Evolutionary conservation across 2,329 filamentous ascomycete species (phyloP), one percentile per base, ranked within the genome.

Genomic region (Cladosporium colombiae): DNA sequence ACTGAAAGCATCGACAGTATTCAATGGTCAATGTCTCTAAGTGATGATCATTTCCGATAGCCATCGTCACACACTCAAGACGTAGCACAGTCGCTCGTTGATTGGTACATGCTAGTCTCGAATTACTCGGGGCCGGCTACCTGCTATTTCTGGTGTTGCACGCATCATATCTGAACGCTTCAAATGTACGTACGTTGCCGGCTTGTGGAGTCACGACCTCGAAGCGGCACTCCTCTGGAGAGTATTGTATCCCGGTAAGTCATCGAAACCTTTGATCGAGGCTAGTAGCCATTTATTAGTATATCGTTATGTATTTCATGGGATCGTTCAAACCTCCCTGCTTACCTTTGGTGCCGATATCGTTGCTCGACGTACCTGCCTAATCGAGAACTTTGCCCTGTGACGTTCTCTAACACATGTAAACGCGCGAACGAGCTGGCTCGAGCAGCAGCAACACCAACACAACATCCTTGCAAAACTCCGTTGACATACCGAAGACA

Each of bases 361-460:
- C 40, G 40, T 13, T 21, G 40, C 18, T 25, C 53, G 53, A 13
- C n/a, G 29, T 23, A 57, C 55, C 55, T 57, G 31, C 55, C 55
- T 40, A 7, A 37, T 25, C 5, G 55, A 7, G 21, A 40, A 29
- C 27, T 1, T n/a, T 55, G 52, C 52, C 52, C 52, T 57, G 55
- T 57, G 55, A 57, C 55, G 55, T 57, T 40, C 55, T 37, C 14
- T 31, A 55, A 33, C 55, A 46, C 40, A 57, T 57, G 55, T 57
- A 13, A 57, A 57, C 55, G 55, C 53, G 53, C 33, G 31, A 40
- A 27, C 33, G 55, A 57, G 52, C 52, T 55, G 11, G 52, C 40
- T 33, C 13, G 18, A 21, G 29, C 52, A 21, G 27, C 25, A 29
- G 25, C 53, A 56, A 56, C 53, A 56, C 29, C 31, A 27, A 18